Evolutionary conservation across 805 yeast genomes (phyloP).

Genomic region (Wickerhamiella qilinensis): DNA sequence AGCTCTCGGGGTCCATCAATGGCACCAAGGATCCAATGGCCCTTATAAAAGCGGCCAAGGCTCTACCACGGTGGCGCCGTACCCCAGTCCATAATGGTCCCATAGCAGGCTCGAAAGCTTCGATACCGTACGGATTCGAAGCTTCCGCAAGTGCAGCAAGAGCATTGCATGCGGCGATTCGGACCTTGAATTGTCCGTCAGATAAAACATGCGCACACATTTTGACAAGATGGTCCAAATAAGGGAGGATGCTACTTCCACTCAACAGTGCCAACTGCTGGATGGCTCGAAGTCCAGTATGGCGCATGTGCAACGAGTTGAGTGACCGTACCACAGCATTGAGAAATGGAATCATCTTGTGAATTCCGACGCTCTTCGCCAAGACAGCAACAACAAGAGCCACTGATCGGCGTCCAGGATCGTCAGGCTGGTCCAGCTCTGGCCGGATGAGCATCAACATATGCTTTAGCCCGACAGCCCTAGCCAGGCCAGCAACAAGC

Average conservation of each 20-base stretch:
- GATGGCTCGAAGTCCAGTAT: constrained; percentile 61
- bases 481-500: constrained; percentile 54
- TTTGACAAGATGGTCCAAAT: constrained; percentile 45
- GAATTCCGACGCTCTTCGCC: constrained; percentile 63
- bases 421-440: constrained; percentile 71
- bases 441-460: constrained; percentile 70
- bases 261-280: constrained; percentile 56
- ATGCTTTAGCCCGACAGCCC: constrained; percentile 66
- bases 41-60: constrained; percentile 57
- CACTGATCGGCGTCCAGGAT: constrained; percentile 58
- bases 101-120: constrained; percentile 57
- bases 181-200: constrained; percentile 53
- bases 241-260: constrained; percentile 65
- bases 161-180: constrained; percentile 57
- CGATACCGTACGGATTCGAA: constrained; percentile 77
- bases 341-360: constrained; percentile 57
- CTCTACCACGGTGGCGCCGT: constrained; percentile 57
- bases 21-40: constrained; percentile 73
- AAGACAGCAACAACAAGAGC: constrained; percentile 73
- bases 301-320: constrained; percentile 68
- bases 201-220: constrained; percentile 41
- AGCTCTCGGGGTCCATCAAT: constrained; percentile 70
- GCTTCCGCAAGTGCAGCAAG: constrained; percentile 65
- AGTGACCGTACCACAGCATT: constrained; percentile 63
- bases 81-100: constrained; percentile 75